phyloP scores from a whole-genome alignment of 495 filamentous ascomycete genomes.

The Xylaria grammica region DNA sequence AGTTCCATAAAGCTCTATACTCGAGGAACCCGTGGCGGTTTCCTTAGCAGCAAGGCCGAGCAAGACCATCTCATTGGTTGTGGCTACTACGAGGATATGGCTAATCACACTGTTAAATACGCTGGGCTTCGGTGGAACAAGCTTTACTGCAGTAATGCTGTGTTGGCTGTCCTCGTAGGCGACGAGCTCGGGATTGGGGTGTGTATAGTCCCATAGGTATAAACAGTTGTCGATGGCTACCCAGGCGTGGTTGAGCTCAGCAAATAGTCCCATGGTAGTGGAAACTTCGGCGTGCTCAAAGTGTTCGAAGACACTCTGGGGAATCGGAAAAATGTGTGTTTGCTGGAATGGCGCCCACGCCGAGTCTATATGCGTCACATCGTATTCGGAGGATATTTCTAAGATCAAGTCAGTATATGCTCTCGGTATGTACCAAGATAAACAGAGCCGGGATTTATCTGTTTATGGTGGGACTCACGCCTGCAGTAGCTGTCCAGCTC shows the following conservation, averaged over 20 bases:
- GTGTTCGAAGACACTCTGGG: slow-evolving; percentile 85
- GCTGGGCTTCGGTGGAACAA: slow-evolving; percentile 76
- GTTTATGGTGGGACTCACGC: slow-evolving; percentile 63
- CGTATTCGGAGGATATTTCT: slow-evolving; percentile 92
- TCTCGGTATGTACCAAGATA: background rate
- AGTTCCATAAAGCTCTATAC: slow-evolving; percentile 81
- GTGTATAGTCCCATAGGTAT: slow-evolving; percentile 97
- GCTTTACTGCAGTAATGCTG: slow-evolving; percentile 81
- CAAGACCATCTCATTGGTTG: slow-evolving; percentile 78
- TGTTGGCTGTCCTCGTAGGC: slow-evolving; percentile 89
- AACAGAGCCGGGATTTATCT: background rate
- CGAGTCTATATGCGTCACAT: slow-evolving; percentile 62
- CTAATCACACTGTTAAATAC: slow-evolving; percentile 86
- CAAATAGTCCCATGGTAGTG: slow-evolving; percentile 90
- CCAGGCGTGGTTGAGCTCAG: slow-evolving; percentile 93
- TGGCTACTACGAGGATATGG: slow-evolving; percentile 87
- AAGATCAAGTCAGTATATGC: slow-evolving; percentile 35
- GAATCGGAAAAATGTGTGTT: slow-evolving; percentile 79
- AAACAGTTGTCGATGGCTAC: slow-evolving; percentile 92
- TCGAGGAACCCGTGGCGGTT: slow-evolving; percentile 64
- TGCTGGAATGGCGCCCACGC: slow-evolving; percentile 92
- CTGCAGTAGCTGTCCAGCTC: slow-evolving; percentile 88
- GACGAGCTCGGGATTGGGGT: slow-evolving; percentile 83
- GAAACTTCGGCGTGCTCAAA: slow-evolving; percentile 83
- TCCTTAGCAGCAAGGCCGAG: slow-evolving; percentile 73